Conservation (phyloP, 2,329 filamentous ascomycete genomes). For the Claviceps capensis region DNA sequence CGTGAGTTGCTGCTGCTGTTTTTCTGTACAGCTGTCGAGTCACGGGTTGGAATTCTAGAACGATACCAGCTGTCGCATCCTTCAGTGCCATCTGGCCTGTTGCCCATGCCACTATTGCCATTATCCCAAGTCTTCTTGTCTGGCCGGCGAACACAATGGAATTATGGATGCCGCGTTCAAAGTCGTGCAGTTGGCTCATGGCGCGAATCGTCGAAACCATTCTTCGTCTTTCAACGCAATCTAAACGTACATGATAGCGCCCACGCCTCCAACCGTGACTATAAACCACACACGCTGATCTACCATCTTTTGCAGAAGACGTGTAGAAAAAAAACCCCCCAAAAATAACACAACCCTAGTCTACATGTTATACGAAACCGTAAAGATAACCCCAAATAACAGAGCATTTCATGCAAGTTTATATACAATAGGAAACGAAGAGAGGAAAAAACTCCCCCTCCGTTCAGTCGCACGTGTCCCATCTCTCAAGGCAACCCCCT, state of each 20-base stretch:
- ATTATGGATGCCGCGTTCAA: too few species aligned
- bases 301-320: not conserved
- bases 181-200: too few species aligned
- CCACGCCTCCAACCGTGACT: not conserved
- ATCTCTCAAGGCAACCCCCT: conserved; percentile 36
- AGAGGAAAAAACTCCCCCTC: not conserved
- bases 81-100: not conserved
- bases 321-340: not conserved
- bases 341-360: too few species aligned
- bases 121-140: not conserved
- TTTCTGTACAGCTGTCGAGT: too few species aligned
- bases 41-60: too few species aligned
- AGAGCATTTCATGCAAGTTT: not conserved
- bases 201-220: too few species aligned
- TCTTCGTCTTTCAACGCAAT: too few species aligned
- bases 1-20: too few species aligned
- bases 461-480: not conserved
- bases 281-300: not conserved
- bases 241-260: too few species aligned
- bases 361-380: not conserved
- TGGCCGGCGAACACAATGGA: not conserved
- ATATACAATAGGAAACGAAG: not conserved
- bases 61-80: not conserved
- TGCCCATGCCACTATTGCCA: not conserved
- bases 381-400: not conserved